phyloP scores from a whole-genome alignment of 2,329 filamentous ascomycete genomes.

The Fusarium hostae region DNA sequence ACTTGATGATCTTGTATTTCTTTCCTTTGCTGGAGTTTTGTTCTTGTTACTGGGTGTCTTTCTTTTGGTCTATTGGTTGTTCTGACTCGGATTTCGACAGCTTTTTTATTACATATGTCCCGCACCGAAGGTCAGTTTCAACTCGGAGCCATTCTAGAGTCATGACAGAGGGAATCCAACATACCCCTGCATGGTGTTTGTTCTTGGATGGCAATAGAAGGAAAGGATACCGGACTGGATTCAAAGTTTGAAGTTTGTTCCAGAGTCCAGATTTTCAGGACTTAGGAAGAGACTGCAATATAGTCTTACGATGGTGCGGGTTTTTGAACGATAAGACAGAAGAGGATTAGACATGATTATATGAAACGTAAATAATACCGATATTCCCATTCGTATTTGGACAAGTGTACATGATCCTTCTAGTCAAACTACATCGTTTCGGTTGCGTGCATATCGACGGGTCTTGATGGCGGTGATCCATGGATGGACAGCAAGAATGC shows the following conservation, averaged over 20 bases:
- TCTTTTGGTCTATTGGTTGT: background rate
- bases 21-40: background rate
- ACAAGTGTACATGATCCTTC: background rate
- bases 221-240: no score
- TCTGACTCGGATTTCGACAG: background rate
- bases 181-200: background rate
- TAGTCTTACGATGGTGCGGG: no score
- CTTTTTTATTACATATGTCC: background rate
- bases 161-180: background rate
- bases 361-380: background rate
- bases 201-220: background rate
- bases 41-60: background rate
- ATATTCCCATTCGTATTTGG: fast-evolving
- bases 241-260: no score
- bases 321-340: no score
- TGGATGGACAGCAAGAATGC: fast-evolving
- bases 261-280: no score
- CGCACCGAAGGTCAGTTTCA: background rate
- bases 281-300: no score
- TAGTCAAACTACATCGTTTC: no score
- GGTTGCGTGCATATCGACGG: no score
- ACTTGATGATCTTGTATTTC: background rate
- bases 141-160: background rate
- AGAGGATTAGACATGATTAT: background rate
- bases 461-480: fast-evolving